Base-by-base conservation (phyloP, 768 basidiomycete species). In the Agaricus subrufescens region DNA sequence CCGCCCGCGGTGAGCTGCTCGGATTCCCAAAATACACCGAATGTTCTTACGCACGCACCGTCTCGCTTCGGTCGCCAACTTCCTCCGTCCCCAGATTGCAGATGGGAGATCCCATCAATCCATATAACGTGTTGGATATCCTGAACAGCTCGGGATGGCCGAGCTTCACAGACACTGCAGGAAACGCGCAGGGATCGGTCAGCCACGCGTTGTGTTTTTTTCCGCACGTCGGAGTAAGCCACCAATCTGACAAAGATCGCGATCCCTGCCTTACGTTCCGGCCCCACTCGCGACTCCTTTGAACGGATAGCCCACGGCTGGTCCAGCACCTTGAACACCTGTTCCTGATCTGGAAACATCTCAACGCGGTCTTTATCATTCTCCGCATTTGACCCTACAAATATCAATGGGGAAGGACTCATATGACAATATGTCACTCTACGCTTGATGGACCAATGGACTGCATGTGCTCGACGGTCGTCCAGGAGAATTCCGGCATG, bases 301-400 rank as follows among this genome's bases (percentile, higher is more conserved):
- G 8, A 11, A 34, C 34, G 11, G 34, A 34, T 34, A 34, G 34
- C 34, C 34, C 34, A 34, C 34, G 34, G 34, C 7, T 34, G 34
- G 34, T 34, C 34, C 34, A 34, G 34, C 34, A 8, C 34, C 34
- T 34, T 34, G 34, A 34, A 34, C 37, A 44, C 46, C 38, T 40
- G 34, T 64, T 46, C 64, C 68, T 58, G 50, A 67, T 68, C 63
- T 66, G 61, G 69, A 66, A 46, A 50, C 59, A 60, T 60, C 63
- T 54, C 55, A 30, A 53, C 54, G 50, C 73, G 70, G 71, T 65
- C 64, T 58, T 70, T 72, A 43, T 56, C 40, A 66, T 63, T 58
- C 69, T 66, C 73, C 73, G 73, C 69, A 56, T 57, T 64, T 59
- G 61, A 64, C 66, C 60, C 34, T 54, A 42, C 30, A 11, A 7